phyloP scores from a whole-genome alignment of 306 rosid genomes.

The Quercus cerris region DNA sequence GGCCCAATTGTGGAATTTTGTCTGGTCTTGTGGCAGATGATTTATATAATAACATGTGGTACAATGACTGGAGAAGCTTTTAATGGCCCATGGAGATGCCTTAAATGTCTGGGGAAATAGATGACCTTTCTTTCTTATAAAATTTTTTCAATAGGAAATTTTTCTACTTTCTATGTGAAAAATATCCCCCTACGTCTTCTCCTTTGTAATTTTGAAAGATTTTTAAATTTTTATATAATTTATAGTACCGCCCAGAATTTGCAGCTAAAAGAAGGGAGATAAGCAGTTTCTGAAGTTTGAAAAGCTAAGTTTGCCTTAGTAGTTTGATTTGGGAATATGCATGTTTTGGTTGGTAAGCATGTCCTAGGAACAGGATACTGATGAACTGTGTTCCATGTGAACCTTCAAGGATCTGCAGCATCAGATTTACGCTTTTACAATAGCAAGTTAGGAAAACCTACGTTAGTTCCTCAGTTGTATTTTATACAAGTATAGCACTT shows the following conservation, averaged over 20 bases:
- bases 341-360: not conserved
- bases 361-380: not conserved
- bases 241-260: not conserved
- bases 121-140: not conserved
- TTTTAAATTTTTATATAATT: too few relatives aligned
- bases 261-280: not conserved
- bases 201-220: too few relatives aligned
- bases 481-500: conserved; percentile 7
- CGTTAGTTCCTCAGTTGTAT: conserved; percentile 1
- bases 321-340: not conserved
- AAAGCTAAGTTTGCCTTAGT: not conserved
- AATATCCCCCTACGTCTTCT: too few relatives aligned
- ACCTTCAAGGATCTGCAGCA: not conserved
- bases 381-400: not conserved
- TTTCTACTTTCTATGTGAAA: not conserved
- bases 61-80: conserved; percentile 2
- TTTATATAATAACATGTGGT: conserved; percentile 2
- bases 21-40: not conserved
- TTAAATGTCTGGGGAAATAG: not conserved
- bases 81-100: not conserved
- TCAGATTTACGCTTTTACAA: not conserved
- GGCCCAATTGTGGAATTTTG: not conserved
- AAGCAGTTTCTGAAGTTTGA: conserved; percentile 1
- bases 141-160: not conserved
- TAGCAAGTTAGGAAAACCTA: not conserved